Evolutionary conservation across 78 protist genomes (phyloP).

Genomic region (Monocercomonoides exilis): DNA sequence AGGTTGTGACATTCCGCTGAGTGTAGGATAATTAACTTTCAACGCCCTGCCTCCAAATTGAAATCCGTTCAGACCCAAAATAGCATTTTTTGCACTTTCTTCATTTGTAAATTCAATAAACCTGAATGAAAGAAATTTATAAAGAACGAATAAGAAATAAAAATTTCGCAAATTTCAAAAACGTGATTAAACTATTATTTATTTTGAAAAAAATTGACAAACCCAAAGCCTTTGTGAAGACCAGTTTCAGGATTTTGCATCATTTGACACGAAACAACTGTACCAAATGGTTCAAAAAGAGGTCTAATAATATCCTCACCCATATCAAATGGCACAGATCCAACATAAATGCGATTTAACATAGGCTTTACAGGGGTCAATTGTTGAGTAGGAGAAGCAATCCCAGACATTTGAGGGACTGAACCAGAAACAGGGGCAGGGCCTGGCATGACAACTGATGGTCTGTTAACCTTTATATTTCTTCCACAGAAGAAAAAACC

Average conservation of each 20-base stretch:
- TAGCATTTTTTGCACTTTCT: background rate
- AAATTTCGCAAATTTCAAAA: too few species aligned
- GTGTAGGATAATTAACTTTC: background rate
- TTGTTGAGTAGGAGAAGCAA: background rate
- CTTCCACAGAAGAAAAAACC: constrained; percentile 1
- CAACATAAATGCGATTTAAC: background rate
- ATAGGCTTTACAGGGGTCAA: background rate
- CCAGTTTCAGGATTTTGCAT: constrained; percentile 12
- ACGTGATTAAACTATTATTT: too few species aligned
- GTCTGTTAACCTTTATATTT: background rate
- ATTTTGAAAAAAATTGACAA: background rate
- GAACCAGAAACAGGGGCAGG: background rate
- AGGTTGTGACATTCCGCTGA: too few species aligned
- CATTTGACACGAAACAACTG: background rate
- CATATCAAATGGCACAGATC: background rate
- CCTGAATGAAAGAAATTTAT: background rate
- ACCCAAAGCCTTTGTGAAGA: constrained; percentile 8
- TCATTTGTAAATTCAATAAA: background rate
- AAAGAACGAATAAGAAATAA: too few species aligned
- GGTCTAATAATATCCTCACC: background rate
- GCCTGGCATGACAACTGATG: background rate
- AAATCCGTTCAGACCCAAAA: background rate
- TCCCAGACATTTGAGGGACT: background rate
- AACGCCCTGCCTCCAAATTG: background rate
- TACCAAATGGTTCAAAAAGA: background rate